These are phyloP conservation scores for Sindora glabra DNA, from an alignment of 306 rosid genomes.

Conservation along the genomic window DNA sequence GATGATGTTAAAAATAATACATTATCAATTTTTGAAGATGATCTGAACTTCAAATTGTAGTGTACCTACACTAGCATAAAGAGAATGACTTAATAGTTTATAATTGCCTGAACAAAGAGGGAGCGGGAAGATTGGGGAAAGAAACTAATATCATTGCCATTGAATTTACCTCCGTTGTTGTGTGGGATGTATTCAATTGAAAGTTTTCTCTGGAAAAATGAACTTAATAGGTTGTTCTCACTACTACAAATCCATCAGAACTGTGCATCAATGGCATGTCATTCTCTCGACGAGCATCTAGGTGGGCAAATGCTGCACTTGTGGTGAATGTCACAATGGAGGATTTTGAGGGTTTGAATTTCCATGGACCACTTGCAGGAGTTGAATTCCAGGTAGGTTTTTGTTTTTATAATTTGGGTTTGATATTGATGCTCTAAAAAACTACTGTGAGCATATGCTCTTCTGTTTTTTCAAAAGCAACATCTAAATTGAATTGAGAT, in stretches of 20 bases:
- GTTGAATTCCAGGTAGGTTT: slow-evolving; percentile 76
- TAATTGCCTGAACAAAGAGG: too few relatives aligned
- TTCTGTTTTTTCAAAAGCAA: too few relatives aligned
- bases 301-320: slow-evolving; percentile 98
- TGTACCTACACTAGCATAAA: background rate
- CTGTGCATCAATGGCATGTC: slow-evolving; percentile 96
- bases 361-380: slow-evolving; percentile 78
- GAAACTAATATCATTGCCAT: background rate
- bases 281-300: slow-evolving; percentile 88
- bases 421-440: background rate
- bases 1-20: background rate
- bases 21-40: background rate
- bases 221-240: slow-evolving; percentile 82
- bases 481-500: too few relatives aligned
- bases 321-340: slow-evolving; percentile 69
- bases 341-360: slow-evolving; percentile 68
- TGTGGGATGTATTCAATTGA: slow-evolving; percentile 1
- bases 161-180: background rate
- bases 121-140: background rate
- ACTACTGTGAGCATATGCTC: too few relatives aligned
- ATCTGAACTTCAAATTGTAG: background rate
- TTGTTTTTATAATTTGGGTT: background rate
- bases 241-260: slow-evolving; percentile 87
- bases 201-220: slow-evolving; percentile 13
- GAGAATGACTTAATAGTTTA: background rate